phyloP scores from a whole-genome alignment of 2,329 filamentous ascomycete species.

The Fusarium sp. region DNA sequence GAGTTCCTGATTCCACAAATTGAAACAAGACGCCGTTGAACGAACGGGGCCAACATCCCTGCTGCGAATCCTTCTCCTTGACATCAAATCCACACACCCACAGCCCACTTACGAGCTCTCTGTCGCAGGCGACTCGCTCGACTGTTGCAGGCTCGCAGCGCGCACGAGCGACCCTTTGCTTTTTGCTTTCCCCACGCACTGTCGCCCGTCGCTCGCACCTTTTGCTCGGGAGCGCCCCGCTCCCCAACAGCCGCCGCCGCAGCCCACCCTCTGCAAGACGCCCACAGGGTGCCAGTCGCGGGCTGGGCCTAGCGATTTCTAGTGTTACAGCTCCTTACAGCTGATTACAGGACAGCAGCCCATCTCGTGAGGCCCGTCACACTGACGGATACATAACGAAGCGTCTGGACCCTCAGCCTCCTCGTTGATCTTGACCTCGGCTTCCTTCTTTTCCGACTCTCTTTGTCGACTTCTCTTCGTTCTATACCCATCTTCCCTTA shows the following conservation, averaged over 20 bases:
- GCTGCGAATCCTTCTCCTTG: slow-evolving; percentile 21
- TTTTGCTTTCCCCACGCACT: slow-evolving; percentile 11
- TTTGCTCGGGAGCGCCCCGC: slow-evolving; percentile 15
- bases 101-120: background rate
- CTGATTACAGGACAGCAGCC: slow-evolving; percentile 6
- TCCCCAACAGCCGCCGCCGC: slow-evolving; percentile 11
- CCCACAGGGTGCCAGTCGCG: slow-evolving; percentile 24
- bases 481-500: background rate
- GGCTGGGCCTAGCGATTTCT: slow-evolving; percentile 29
- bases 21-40: slow-evolving; percentile 25
- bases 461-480: slow-evolving; percentile 10
- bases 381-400: slow-evolving; percentile 35
- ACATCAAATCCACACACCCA: background rate
- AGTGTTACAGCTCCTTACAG: slow-evolving; percentile 29
- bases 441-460: background rate
- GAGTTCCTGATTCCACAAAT: background rate
- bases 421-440: background rate
- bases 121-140: background rate
- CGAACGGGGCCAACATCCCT: slow-evolving; percentile 26
- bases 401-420: slow-evolving; percentile 1
- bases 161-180: slow-evolving; percentile 10
- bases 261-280: slow-evolving; percentile 11
- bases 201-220: background rate
- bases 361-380: slow-evolving; percentile 6
- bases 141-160: background rate